Conservation (phyloP, 179 eudicot genomes). For the Beta macrorhiza region DNA sequence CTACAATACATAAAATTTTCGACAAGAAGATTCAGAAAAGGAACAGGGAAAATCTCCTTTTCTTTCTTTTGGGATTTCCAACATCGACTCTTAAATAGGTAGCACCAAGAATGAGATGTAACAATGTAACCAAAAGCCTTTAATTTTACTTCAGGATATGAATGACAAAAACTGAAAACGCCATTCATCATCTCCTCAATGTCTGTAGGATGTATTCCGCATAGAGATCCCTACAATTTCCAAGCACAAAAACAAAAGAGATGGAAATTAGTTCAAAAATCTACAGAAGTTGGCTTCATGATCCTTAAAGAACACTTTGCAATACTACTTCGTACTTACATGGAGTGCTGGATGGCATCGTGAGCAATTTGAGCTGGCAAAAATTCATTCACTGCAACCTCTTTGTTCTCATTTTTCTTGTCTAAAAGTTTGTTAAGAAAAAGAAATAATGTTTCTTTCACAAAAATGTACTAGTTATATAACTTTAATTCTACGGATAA, state of each 20-base stretch:
- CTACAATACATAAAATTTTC: background rate
- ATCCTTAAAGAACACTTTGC: background rate
- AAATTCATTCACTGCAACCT: slow-evolving; percentile 43
- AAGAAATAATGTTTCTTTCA: background rate
- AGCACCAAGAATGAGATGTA: background rate
- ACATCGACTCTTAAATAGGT: background rate
- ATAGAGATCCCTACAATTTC: slow-evolving; percentile 60
- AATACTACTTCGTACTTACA: slow-evolving; percentile 24
- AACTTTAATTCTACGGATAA: background rate
- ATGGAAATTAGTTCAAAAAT: background rate
- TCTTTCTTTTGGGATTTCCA: background rate
- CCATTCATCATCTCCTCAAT: slow-evolving; percentile 62
- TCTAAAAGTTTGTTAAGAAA: slow-evolving; percentile 27
- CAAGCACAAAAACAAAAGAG: background rate
- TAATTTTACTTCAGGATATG: background rate
- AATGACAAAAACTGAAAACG: background rate
- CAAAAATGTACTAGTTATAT: background rate
- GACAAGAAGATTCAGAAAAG: background rate
- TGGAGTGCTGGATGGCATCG: slow-evolving; percentile 41
- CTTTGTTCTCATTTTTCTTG: slow-evolving; percentile 49
- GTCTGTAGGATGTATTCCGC: slow-evolving; percentile 69
- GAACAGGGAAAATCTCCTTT: background rate
- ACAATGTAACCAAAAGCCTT: background rate
- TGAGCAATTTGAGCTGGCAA: slow-evolving; percentile 36
- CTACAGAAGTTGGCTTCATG: background rate